phyloP scores from a whole-genome alignment of 495 filamentous ascomycete species.

The Penicillium alfredii region DNA sequence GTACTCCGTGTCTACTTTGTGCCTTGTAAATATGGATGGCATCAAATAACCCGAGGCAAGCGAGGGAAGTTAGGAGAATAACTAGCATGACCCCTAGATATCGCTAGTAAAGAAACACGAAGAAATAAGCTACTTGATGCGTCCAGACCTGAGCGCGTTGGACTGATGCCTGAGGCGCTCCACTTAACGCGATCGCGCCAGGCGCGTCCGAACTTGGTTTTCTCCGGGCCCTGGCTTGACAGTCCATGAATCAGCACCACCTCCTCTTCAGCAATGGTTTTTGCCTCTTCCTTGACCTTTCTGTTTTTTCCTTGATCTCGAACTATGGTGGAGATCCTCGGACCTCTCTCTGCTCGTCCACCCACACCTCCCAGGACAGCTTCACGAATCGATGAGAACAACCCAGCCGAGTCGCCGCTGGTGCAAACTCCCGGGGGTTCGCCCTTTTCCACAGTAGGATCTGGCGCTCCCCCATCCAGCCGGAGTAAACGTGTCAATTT shows the following conservation, averaged over 20 bases:
- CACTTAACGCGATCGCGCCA: constrained; percentile 42
- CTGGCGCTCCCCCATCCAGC: constrained; percentile 27
- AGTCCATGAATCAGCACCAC: constrained; percentile 15
- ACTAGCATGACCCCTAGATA: too few relatives aligned
- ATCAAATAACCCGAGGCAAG: too few relatives aligned
- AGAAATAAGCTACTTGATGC: too few relatives aligned
- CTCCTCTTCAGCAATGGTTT: constrained; percentile 27
- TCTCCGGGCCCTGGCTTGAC: constrained; percentile 16
- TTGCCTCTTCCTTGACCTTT: constrained; percentile 10
- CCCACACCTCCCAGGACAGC: constrained; percentile 59
- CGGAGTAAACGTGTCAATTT: constrained; percentile 68
- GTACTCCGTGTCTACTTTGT: too few relatives aligned
- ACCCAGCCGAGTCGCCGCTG: constrained; percentile 27
- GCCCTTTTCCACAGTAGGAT: constrained; percentile 37
- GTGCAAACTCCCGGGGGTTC: constrained; percentile 46
- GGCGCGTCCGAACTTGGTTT: constrained; percentile 25
- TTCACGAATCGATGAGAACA: constrained; percentile 32
- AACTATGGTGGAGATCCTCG: constrained; percentile 51
- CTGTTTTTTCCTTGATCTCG: constrained; percentile 11
- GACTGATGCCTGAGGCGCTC: constrained; percentile 32
- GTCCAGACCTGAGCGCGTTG: too few relatives aligned
- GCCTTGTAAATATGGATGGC: too few relatives aligned
- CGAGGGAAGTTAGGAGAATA: too few relatives aligned
- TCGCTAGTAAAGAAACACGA: too few relatives aligned
- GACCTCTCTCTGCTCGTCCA: constrained; percentile 47